phyloP scores from a whole-genome alignment of 2,329 filamentous ascomycete genomes.

The Fusarium oxysporum region DNA sequence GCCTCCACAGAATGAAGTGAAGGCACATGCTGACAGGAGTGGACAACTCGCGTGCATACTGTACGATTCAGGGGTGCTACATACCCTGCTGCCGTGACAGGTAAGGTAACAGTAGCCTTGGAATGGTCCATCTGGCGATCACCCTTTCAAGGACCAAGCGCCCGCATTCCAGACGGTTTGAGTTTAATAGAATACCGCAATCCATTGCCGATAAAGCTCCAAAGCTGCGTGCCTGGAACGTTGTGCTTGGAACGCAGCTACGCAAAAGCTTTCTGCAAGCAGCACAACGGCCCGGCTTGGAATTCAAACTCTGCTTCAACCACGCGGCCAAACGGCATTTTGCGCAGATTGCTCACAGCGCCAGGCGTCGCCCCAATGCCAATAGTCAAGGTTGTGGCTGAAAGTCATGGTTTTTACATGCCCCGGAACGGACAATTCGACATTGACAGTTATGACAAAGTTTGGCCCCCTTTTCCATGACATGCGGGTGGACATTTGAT shows the following conservation, averaged over 20 bases:
- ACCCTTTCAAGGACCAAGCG: conserved; percentile 11
- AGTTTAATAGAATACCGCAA: conserved; percentile 12
- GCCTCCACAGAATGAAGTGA: not conserved
- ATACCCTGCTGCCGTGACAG: conserved; percentile 15
- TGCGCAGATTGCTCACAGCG: conserved; percentile 16
- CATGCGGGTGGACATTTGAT: not conserved
- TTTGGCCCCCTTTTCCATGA: not conserved
- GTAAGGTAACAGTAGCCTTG: conserved; percentile 7
- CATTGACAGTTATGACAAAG: conserved; percentile 1
- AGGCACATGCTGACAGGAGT: conserved; percentile 30
- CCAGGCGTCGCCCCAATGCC: conserved; percentile 20
- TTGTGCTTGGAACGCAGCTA: conserved; percentile 32
- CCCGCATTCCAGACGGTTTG: conserved; percentile 21
- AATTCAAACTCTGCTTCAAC: conserved; percentile 11
- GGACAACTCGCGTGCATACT: conserved; percentile 19
- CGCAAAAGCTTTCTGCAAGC: conserved; percentile 11
- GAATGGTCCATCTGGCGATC: conserved; percentile 20
- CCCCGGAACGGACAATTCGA: conserved; percentile 17
- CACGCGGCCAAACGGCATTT: conserved; percentile 7
- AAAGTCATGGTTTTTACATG: not conserved
- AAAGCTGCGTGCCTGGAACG: not conserved
- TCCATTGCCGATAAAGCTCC: not conserved
- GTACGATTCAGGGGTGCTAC: conserved; percentile 35
- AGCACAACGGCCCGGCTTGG: conserved; percentile 7
- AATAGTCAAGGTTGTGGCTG: conserved; percentile 30